Evolutionary conservation across 2,329 filamentous ascomycete genomes (phyloP).

Genomic region (Furcasterigmium furcatum): DNA sequence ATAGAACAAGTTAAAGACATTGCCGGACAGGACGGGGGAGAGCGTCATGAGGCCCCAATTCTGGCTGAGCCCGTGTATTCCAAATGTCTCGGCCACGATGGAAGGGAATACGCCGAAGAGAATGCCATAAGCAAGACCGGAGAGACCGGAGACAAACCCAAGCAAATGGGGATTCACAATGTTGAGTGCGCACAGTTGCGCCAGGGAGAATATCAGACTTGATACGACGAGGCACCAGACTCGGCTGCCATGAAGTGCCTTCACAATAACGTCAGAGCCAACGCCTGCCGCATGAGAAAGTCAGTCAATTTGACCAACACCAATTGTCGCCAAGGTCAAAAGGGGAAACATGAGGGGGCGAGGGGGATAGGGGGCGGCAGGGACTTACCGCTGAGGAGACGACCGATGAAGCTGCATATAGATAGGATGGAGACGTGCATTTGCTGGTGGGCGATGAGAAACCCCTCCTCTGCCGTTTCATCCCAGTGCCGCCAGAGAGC

Average conservation of each 20-base stretch:
- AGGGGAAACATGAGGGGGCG: no score
- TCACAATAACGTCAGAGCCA: slow-evolving; percentile 87
- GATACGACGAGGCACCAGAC: slow-evolving; percentile 88
- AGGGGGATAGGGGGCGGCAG: no score
- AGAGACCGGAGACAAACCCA: slow-evolving; percentile 75
- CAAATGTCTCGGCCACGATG: slow-evolving; percentile 85
- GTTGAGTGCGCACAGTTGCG: slow-evolving; percentile 72
- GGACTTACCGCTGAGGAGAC: slow-evolving; percentile 72
- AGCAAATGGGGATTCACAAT: slow-evolving; percentile 77
- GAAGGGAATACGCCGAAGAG: slow-evolving; percentile 93
- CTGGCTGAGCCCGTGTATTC: slow-evolving; percentile 81
- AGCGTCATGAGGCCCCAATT: slow-evolving; percentile 98
- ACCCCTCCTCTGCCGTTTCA: slow-evolving; percentile 64
- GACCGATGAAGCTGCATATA: slow-evolving; percentile 78
- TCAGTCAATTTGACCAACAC: no score
- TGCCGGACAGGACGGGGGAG: slow-evolving; percentile 81
- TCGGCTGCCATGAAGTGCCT: slow-evolving; percentile 73
- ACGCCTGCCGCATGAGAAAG: slow-evolving; percentile 52
- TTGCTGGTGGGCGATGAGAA: slow-evolving; percentile 78
- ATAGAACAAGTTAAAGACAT: slow-evolving; percentile 91
- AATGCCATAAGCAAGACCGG: slow-evolving; percentile 87
- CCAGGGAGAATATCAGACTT: slow-evolving; percentile 71
- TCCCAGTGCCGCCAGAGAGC: slow-evolving; percentile 89
- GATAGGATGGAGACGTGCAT: slow-evolving; percentile 96
- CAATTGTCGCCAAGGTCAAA: no score